Base-by-base conservation (phyloP, 2,329 filamentous ascomycete genomes). In the Lithohypha guttulata region DNA sequence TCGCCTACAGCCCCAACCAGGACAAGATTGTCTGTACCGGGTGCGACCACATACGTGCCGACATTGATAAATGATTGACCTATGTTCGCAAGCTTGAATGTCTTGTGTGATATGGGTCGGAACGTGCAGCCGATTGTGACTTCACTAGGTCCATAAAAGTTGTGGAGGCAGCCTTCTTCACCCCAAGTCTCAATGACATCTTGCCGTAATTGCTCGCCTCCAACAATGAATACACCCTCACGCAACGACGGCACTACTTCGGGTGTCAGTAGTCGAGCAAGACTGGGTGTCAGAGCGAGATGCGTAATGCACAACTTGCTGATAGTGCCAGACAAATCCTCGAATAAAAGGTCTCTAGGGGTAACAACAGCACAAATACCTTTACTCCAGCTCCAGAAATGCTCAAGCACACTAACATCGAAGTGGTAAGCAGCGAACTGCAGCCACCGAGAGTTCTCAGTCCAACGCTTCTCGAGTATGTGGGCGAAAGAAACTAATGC, bases 371-470 rank as follows among this genome's bases (percentile, higher is more conserved):
- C 72, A 3, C 81, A 79, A 18, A 95, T 86, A 1, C 86, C 86
- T 1, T 91, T 82, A 19, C 81, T 85, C 87, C 87, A 95, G 42
- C 80, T 91, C 85, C 85, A 95, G 57, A 89, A 95, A 53, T 94
- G 87, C 55, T 95, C 87, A 0, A 95, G 69, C 0, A 95, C 82
- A 1, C 84, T 91, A 3, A 95, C 87, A 52, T 95, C 89, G 45
- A 95, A 95, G 58, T 94, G 89, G 41, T 94, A 84, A 0, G 85
- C 87, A 1, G 89, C 89, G 54, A 95, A 95, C 54, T 95, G 89
- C 1, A 95, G 67, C 80, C 85, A 95, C 42, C 81, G 75, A 0
- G 86, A 93, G 0, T 71, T 55, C 0, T 66, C 52, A 27, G 81
- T 70, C 83, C 85, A 93, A 51, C 84, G 81, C 0, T 71, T 76